phyloP scores from a whole-genome alignment of 352 stramenopile species.

The Saprolegnia diclina region DNA sequence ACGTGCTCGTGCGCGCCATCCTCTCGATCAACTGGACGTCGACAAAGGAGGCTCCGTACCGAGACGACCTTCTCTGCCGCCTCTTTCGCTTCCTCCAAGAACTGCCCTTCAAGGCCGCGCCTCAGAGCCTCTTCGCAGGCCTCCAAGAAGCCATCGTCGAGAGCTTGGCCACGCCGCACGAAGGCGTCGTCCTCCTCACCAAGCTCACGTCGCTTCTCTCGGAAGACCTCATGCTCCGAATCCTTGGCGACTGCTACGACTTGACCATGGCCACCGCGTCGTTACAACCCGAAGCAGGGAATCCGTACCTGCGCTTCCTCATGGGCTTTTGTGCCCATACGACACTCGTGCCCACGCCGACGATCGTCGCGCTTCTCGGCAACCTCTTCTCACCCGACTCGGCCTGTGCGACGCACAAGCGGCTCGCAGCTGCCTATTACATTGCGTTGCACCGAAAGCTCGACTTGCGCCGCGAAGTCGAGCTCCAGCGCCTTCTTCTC shows the following conservation, averaged over 20 bases:
- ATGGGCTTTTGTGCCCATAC: conserved; percentile 22
- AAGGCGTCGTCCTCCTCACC: conserved; percentile 2
- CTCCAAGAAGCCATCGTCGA: background rate
- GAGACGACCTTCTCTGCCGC: conserved; percentile 16
- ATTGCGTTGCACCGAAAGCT: conserved; percentile 15
- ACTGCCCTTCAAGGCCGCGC: background rate
- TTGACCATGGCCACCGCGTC: background rate
- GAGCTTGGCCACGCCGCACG: background rate
- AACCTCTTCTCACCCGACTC: background rate
- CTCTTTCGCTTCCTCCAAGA: conserved; percentile 7
- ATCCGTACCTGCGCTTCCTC: conserved; percentile 2
- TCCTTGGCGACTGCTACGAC: conserved; percentile 7
- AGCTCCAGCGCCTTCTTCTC: background rate
- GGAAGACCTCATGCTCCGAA: background rate
- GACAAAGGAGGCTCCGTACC: background rate
- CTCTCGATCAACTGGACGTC: conserved; percentile 9
- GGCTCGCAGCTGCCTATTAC: conserved; percentile 9
- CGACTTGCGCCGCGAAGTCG: background rate
- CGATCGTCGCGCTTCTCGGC: background rate
- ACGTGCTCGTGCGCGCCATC: background rate
- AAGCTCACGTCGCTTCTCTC: conserved; percentile 1
- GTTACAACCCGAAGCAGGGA: background rate
- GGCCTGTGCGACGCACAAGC: too few relatives aligned
- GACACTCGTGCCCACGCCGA: background rate
- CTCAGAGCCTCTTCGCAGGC: background rate